These are phyloP conservation scores for Phytopythium aichiense DNA, from an alignment of 352 stramenopile species.

Conservation along the genomic window DNA sequence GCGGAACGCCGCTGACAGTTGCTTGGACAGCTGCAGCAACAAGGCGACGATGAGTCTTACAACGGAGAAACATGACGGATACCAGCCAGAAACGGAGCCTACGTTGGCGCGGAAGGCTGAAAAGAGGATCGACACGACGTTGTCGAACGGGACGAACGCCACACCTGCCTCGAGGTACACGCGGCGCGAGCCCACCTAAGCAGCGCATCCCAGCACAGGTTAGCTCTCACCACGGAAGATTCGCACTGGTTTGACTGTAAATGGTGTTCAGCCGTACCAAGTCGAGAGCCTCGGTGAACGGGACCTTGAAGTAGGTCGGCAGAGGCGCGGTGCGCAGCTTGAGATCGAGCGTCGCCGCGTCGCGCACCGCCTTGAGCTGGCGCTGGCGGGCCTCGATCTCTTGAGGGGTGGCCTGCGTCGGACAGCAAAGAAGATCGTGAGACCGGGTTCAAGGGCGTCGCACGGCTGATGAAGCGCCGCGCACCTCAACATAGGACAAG, in stretches of 20 bases:
- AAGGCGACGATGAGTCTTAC: neutral
- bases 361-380: constrained; percentile 70
- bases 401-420: constrained; percentile 38
- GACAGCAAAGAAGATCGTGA: neutral
- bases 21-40: constrained; percentile 77
- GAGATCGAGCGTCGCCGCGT: constrained; percentile 36
- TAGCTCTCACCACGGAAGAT: neutral
- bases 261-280: constrained; percentile 51
- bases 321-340: constrained; percentile 50
- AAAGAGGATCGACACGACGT: constrained; percentile 94
- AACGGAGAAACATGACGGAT: neutral
- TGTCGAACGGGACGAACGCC: constrained; percentile 94
- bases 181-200: constrained; percentile 65
- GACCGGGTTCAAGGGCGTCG: neutral
- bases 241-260: neutral
- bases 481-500: constrained; percentile 68
- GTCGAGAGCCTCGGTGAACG: constrained; percentile 96
- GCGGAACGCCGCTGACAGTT: constrained; percentile 84
- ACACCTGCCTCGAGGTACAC: constrained; percentile 94
- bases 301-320: constrained; percentile 93
- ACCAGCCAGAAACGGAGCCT: constrained; percentile 5
- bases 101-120: constrained; percentile 89
- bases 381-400: constrained; percentile 60
- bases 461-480: neutral
- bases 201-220: neutral